phyloP scores from a whole-genome alignment of 75 land plant genomes.

The Sequoiadendron giganteum region DNA sequence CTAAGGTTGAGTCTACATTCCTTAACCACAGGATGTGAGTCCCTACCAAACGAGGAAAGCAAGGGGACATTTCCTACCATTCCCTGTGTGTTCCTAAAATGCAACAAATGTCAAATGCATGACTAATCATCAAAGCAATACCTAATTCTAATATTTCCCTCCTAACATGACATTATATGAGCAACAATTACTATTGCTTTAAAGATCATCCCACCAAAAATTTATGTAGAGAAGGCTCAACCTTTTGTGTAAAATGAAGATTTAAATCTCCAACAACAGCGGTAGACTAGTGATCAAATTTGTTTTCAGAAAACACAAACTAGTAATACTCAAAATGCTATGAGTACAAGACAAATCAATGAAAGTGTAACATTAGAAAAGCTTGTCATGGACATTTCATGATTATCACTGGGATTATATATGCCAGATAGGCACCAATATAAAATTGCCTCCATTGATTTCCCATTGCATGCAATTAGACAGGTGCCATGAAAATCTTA shows the following conservation, averaged over 20 bases:
- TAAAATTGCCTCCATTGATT: not conserved
- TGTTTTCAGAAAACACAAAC: not conserved
- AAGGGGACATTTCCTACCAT: not conserved
- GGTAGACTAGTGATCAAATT: not conserved
- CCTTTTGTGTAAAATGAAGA: not conserved
- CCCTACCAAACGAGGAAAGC: not conserved
- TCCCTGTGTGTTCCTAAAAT: not conserved
- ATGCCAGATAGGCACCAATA: not conserved
- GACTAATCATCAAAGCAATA: not conserved
- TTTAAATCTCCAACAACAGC: not conserved
- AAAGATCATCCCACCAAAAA: not conserved
- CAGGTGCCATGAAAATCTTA: not conserved
- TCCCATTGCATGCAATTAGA: not conserved
- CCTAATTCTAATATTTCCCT: not conserved
- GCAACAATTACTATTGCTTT: not conserved
- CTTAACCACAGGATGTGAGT: not conserved
- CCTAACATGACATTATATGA: not conserved
- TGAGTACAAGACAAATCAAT: not conserved
- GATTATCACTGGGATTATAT: not conserved
- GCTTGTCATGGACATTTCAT: not conserved
- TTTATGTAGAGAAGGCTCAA: not conserved
- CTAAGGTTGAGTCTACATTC: not conserved
- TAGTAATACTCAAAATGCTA: not conserved
- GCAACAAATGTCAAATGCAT: not conserved
- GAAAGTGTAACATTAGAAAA: not conserved